Conservation (phyloP, 192 early-diverging fungal species). For the Entophlyctis luteolus region DNA sequence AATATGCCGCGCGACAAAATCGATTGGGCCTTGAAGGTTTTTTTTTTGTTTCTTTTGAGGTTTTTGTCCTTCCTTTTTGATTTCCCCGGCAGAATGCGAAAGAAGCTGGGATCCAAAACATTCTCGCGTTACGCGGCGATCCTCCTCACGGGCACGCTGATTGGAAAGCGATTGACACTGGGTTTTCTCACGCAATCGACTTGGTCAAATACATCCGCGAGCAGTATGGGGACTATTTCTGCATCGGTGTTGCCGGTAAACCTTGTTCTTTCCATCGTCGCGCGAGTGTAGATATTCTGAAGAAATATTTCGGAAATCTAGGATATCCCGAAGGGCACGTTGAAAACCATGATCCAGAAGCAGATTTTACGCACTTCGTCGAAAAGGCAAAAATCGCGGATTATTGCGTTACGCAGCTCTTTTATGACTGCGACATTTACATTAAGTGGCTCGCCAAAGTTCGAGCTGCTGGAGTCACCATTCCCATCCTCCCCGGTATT, state of each 20-base stretch:
- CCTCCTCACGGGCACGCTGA: conserved; percentile 81
- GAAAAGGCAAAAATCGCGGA: conserved; percentile 89
- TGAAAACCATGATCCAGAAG: conserved; percentile 67
- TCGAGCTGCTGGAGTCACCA: conserved; percentile 63
- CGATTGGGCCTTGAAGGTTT: conserved; percentile 69
- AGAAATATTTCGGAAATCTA: neutral
- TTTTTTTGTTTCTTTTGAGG: neutral
- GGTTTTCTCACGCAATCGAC: conserved; percentile 83
- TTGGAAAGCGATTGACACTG: conserved; percentile 80
- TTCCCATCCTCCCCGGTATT: conserved; percentile 86
- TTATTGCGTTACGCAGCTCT: conserved; percentile 90
- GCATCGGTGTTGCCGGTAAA: conserved; percentile 88
- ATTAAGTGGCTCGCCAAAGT: conserved; percentile 73
- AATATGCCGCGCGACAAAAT: conserved; percentile 92
- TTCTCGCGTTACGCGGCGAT: conserved; percentile 93
- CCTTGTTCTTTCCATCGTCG: neutral
- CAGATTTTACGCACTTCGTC: conserved; percentile 77
- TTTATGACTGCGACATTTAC: conserved; percentile 88
- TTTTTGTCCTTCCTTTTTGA: neutral
- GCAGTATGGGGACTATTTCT: conserved; percentile 90
- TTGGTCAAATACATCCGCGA: conserved; percentile 86
- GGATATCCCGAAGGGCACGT: conserved; percentile 89
- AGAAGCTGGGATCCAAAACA: conserved; percentile 92
- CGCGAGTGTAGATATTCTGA: too few species aligned
- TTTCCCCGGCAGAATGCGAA: conserved; percentile 63